phyloP scores from a whole-genome alignment of 495 filamentous ascomycete genomes.

The Penicillium ucsense region DNA sequence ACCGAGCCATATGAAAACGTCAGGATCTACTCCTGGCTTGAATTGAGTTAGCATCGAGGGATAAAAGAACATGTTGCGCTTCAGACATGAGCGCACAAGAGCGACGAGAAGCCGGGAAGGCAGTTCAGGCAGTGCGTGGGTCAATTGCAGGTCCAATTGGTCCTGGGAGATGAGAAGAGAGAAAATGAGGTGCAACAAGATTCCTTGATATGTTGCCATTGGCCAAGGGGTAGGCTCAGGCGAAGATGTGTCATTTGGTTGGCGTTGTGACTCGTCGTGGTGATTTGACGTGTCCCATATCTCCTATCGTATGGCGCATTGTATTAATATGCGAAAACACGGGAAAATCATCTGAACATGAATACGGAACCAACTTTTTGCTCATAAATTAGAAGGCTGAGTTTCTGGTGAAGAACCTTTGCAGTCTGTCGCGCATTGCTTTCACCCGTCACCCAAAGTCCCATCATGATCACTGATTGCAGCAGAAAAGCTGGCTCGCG shows the following conservation, averaged over 20 bases:
- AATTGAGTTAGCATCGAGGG: conserved; percentile 3
- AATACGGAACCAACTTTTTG: not conserved
- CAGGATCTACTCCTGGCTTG: not conserved
- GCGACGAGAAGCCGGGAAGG: not conserved
- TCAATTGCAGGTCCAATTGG: not conserved
- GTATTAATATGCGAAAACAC: no score
- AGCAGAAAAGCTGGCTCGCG: conserved; percentile 3
- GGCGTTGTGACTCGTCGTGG: not conserved
- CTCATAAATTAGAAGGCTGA: not conserved
- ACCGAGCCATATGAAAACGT: conserved; percentile 3
- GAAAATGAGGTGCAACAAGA: conserved; percentile 10
- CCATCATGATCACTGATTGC: conserved; percentile 3
- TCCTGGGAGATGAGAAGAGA: not conserved
- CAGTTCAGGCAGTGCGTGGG: not conserved
- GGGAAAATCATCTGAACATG: no score
- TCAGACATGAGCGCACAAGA: not conserved
- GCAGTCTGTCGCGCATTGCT: not conserved
- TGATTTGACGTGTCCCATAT: conserved; percentile 1
- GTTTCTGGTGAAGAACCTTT: not conserved
- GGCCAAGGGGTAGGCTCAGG: conserved; percentile 3
- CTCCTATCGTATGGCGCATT: not conserved
- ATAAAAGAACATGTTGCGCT: conserved; percentile 1
- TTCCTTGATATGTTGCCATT: conserved; percentile 12
- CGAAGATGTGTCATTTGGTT: not conserved
- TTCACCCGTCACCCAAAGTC: not conserved